Conservation (phyloP, 2,329 filamentous ascomycete genomes). For the Colletotrichum sp. region DNA sequence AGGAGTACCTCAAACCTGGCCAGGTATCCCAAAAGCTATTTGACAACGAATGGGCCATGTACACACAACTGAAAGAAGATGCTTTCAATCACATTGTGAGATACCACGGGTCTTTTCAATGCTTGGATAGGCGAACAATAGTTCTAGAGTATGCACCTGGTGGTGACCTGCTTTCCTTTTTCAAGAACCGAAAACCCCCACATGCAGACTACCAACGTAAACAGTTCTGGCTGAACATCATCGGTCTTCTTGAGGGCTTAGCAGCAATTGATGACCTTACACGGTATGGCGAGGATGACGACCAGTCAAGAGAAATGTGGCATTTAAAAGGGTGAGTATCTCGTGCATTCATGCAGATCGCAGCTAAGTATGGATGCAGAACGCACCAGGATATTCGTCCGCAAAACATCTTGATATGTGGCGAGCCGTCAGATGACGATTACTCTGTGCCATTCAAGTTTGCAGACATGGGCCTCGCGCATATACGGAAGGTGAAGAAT, state of each 20-base stretch:
- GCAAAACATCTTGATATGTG: background rate
- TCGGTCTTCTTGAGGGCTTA: background rate
- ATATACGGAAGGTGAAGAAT: background rate
- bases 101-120: background rate
- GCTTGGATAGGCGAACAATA: background rate
- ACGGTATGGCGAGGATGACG: too few relatives aligned
- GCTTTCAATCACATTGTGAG: background rate
- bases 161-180: background rate
- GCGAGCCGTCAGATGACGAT: accelerated
- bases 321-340: background rate
- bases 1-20: background rate
- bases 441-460: background rate
- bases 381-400: background rate
- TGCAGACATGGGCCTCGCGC: background rate
- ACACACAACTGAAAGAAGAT: background rate
- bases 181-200: background rate
- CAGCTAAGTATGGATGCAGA: too few relatives aligned
- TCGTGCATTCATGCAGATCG: background rate
- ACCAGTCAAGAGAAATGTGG: background rate
- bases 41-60: background rate
- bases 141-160: background rate
- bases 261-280: background rate
- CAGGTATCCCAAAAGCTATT: background rate
- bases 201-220: background rate
- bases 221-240: background rate